These are phyloP conservation scores for Diaporthe batatas DNA, from an alignment of 2,329 filamentous ascomycete genomes.

Conservation along the genomic window DNA sequence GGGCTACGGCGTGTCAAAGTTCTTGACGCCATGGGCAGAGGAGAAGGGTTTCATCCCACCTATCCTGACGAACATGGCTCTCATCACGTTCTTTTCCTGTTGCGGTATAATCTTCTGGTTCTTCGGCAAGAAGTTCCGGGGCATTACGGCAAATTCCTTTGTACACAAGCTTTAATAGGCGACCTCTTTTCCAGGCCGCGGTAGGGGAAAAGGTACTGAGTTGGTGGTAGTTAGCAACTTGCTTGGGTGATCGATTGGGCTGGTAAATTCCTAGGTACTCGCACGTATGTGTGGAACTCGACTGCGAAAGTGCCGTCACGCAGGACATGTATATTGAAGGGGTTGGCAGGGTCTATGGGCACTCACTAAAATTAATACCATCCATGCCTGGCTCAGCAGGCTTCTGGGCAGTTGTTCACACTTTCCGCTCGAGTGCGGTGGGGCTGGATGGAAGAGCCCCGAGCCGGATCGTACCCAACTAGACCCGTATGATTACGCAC, in stretches of 20 bases:
- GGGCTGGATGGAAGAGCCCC: background rate
- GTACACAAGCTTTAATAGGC: slow-evolving; percentile 43
- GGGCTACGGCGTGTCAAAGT: slow-evolving; percentile 49
- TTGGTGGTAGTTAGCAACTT: background rate
- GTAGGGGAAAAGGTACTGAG: background rate
- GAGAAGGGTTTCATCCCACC: slow-evolving; percentile 45
- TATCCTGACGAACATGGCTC: slow-evolving; percentile 48
- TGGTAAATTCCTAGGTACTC: background rate
- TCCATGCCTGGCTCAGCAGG: background rate
- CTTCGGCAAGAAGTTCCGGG: slow-evolving; percentile 51
- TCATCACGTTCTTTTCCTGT: slow-evolving; percentile 45
- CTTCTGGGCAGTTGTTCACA: too few species aligned
- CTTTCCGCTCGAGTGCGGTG: background rate
- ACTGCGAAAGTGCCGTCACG: background rate
- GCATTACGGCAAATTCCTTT: slow-evolving; percentile 50
- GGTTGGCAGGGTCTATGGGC: background rate
- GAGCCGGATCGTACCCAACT: too few species aligned
- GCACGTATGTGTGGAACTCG: background rate
- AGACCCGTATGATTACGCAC: background rate
- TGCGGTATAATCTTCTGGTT: slow-evolving; percentile 48
- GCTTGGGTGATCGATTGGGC: too few species aligned
- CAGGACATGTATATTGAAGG: background rate
- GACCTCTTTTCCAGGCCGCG: background rate
- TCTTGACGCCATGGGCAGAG: slow-evolving; percentile 48
- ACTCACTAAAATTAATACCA: background rate